Percentiles rank a stretch among this genome's conserved stretches.
phyloP scores from a whole-genome alignment of 2,329 filamentous ascomycete species.

The Sordariomycetes sp. region DNA sequence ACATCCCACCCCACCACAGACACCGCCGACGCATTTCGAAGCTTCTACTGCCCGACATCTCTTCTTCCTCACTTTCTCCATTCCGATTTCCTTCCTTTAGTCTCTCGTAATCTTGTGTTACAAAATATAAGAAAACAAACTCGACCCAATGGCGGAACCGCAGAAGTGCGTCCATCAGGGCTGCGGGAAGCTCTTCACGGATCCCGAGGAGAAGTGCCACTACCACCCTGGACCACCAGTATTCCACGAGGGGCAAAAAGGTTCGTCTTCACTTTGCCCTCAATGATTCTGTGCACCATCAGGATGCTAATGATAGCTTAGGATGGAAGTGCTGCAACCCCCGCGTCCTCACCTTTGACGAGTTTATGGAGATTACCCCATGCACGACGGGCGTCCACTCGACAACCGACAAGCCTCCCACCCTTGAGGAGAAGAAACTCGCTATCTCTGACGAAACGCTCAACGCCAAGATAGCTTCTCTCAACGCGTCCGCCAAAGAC shows the following conservation, averaged over 20 bases:
- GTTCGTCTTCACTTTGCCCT: slow-evolving; percentile 38
- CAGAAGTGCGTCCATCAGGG: slow-evolving; percentile 94
- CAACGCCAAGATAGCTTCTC: slow-evolving; percentile 42
- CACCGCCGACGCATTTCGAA: no score
- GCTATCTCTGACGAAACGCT: slow-evolving; percentile 30
- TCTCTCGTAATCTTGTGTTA: not conserved
- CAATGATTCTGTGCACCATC: not conserved
- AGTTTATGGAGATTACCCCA: slow-evolving; percentile 86
- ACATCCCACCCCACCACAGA: slow-evolving; percentile 28
- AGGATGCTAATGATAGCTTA: slow-evolving; percentile 23
- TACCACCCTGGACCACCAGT: slow-evolving; percentile 92
- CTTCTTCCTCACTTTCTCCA: not conserved
- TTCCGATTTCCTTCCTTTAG: not conserved
- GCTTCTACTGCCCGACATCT: not conserved
- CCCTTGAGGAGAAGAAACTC: slow-evolving; percentile 47
- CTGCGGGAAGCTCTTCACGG: slow-evolving; percentile 80
- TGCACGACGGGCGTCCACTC: slow-evolving; percentile 93
- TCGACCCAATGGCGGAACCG: slow-evolving; percentile 33
- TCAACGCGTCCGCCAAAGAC: slow-evolving; percentile 33
- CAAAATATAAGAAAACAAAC: not conserved
- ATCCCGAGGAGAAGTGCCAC: slow-evolving; percentile 72
- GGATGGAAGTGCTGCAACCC: slow-evolving; percentile 99
- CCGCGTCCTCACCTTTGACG: slow-evolving; percentile 92
- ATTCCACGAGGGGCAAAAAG: slow-evolving; percentile 98
- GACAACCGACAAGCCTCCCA: slow-evolving; percentile 63